Base-by-base conservation (phyloP, 495 filamentous ascomycete genomes). In the Apiosordaria backusii region DNA sequence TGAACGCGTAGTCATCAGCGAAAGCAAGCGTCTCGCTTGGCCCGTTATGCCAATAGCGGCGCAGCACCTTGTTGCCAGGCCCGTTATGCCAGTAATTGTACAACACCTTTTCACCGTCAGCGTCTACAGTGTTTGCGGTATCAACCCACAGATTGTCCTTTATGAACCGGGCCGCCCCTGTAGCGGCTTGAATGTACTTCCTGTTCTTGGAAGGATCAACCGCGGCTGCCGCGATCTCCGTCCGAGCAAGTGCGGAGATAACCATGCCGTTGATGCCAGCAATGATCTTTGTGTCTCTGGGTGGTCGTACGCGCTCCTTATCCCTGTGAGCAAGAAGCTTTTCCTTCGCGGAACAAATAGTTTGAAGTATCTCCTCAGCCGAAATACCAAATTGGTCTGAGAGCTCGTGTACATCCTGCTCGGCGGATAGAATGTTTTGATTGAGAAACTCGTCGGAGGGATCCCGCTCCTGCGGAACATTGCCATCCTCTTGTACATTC, bases 371-470 rank as follows among this genome's bases (percentile, higher is more conserved):
- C 70, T 96, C 90, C 5, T 88, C 82, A 62, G 89, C 88, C 2
- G 86, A 83, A 27, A 97, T 82, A 2, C 90, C 90, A 69, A 96
- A 88, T 62, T 95, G 90, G 62, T 87, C 88, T 4, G 90, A 90
- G 18, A 99, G 80, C 50, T 87, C 85, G 65, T 83, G 82, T 1
- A 85, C 18, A 84, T 91, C 76, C 66, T 79, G 75, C 40, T 72
- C 64, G 27, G 80, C 78, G 6, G 70, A 74, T 9, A 84, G 69
- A 9, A 88, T 86, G 67, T 90, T 90, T 75, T 90, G 88, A 67
- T 95, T 92, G 74, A 96, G 90, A 64, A 98, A 94, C 67, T 99
- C 96, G 71, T 97, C 94, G 69, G 95, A 89, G 0, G 90, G 89
- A 69, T 99, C 95, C 65, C 93, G 86, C 69, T 89, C 86, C 0